Percentiles rank a stretch among this genome's conserved stretches.
Conservation (phyloP, 148 eudicot species). For the Amaranthus palmeri region DNA sequence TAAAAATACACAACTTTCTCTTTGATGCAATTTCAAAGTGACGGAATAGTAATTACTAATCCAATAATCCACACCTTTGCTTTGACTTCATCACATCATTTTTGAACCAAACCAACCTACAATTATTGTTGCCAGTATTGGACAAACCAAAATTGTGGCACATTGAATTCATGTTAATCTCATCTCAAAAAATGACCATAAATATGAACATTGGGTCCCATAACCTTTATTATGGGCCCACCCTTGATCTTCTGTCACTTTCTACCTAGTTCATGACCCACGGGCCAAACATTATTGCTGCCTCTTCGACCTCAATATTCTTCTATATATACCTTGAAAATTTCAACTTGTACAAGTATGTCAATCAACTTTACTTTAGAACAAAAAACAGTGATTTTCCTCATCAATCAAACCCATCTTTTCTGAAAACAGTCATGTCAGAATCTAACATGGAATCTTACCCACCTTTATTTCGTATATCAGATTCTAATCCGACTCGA, state of each 20-base stretch:
- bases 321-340: background rate
- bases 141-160: background rate
- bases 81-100: too few relatives aligned
- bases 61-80: too few relatives aligned
- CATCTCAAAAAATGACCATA: background rate
- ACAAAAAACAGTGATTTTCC: background rate
- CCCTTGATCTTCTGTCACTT: slow-evolving; percentile 7
- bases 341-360: background rate
- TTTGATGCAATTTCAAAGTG: too few relatives aligned
- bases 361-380: background rate
- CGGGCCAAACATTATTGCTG: background rate
- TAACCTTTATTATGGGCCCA: background rate
- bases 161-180: slow-evolving; percentile 1
- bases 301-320: slow-evolving; percentile 4
- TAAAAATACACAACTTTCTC: too few relatives aligned
- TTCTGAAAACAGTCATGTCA: slow-evolving; percentile 13
- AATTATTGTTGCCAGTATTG: too few relatives aligned
- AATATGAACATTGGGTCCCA: background rate
- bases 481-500: background rate
- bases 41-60: too few relatives aligned
- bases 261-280: background rate
- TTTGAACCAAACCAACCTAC: too few relatives aligned
- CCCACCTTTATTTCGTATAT: slow-evolving; percentile 35
- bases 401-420: background rate
- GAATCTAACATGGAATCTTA: slow-evolving; percentile 23